Conservation (phyloP, 1,139 yeast species). For the Insectozyma bohioensis region DNA sequence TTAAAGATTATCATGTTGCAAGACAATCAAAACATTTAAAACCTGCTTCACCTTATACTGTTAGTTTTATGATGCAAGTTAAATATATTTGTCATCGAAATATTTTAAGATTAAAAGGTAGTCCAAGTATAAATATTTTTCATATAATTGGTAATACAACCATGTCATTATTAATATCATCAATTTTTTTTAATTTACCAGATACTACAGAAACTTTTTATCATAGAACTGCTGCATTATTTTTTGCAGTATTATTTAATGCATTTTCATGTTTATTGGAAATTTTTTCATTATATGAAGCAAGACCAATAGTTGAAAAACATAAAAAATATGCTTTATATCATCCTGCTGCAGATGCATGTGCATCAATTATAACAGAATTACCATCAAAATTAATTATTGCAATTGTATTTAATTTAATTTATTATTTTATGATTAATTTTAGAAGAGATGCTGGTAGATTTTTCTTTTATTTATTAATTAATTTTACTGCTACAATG, state of each 20-base stretch:
- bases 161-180: conserved; percentile 38
- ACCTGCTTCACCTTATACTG: conserved; percentile 31
- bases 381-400: conserved; percentile 53
- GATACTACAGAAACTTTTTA: conserved; percentile 50
- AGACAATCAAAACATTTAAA: conserved; percentile 26
- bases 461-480: conserved; percentile 53
- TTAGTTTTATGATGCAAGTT: conserved; percentile 34
- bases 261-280: conserved; percentile 58
- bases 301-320: conserved; percentile 58
- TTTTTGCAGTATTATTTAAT: conserved; percentile 56
- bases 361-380: conserved; percentile 57
- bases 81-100: conserved; percentile 27
- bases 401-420: conserved; percentile 43
- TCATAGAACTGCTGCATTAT: conserved; percentile 56
- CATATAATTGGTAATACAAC: conserved; percentile 24
- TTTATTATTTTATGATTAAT: conserved; percentile 56
- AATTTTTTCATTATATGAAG: conserved; percentile 53
- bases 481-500: conserved; percentile 42
- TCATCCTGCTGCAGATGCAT: conserved; percentile 63
- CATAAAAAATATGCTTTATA: conserved; percentile 63
- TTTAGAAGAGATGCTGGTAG: conserved; percentile 57
- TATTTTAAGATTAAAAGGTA: conserved; percentile 26
- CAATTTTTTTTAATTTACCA: conserved; percentile 52
- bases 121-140: conserved; percentile 28
- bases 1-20: conserved; percentile 26